Percentiles rank a stretch among this genome's conserved stretches.
phyloP scores from a whole-genome alignment of 2,329 filamentous ascomycete genomes.

The Calcarisporium arbuscula region DNA sequence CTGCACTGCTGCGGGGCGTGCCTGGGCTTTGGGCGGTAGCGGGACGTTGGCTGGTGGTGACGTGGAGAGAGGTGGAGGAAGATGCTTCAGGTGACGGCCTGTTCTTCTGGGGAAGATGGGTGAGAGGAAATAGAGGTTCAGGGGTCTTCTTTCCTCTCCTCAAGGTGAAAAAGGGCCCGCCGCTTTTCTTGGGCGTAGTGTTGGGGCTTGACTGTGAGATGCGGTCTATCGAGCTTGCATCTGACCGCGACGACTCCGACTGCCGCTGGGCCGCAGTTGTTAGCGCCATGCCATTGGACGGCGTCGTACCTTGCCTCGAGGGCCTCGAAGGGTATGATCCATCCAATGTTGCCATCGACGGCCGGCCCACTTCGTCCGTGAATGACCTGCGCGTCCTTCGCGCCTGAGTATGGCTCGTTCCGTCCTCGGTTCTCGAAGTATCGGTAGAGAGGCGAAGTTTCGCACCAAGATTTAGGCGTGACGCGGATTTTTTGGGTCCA shows the following conservation, averaged over 20 bases:
- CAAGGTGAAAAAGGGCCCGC: slow-evolving; percentile 74
- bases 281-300: slow-evolving; percentile 38
- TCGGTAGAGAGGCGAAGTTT: slow-evolving; percentile 49
- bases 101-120: slow-evolving; percentile 71
- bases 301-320: slow-evolving; percentile 21
- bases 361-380: slow-evolving; percentile 30
- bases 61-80: slow-evolving; percentile 36
- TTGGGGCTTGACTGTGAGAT: slow-evolving; percentile 53
- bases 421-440: slow-evolving; percentile 25
- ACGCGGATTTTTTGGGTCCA: slow-evolving; percentile 46
- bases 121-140: slow-evolving; percentile 75
- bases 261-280: slow-evolving; percentile 37
- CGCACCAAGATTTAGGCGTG: slow-evolving; percentile 47
- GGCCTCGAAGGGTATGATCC: slow-evolving; percentile 38
- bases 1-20: slow-evolving; percentile 13
- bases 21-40: slow-evolving; percentile 26
- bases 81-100: slow-evolving; percentile 31
- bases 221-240: slow-evolving; percentile 69
- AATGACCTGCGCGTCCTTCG: slow-evolving; percentile 32
- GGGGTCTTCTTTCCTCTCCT: slow-evolving; percentile 70
- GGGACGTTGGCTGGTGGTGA: slow-evolving; percentile 26
- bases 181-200: slow-evolving; percentile 53
- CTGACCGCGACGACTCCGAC: slow-evolving; percentile 79
- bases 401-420: background rate
- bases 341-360: slow-evolving; percentile 41